phyloP scores from a whole-genome alignment of 208 protist species.

The Leishmania braziliensis region DNA sequence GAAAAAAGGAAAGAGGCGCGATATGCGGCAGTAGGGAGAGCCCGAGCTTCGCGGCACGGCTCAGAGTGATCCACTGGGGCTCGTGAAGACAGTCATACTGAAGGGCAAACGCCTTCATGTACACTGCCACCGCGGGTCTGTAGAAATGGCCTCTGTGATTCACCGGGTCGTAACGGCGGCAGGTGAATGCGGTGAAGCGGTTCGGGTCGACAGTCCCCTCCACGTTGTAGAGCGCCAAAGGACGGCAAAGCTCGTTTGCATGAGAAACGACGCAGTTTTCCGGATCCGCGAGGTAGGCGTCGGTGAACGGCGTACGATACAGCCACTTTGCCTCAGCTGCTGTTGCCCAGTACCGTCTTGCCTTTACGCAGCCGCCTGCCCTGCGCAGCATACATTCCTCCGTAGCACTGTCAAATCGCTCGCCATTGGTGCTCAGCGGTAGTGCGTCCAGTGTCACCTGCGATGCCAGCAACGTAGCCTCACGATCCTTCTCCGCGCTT shows the following conservation, averaged over 20 bases:
- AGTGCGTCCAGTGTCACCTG: background rate
- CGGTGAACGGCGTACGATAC: conserved; percentile 44
- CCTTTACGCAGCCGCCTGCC: background rate
- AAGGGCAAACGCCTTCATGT: conserved; percentile 66
- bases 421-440: conserved; percentile 70
- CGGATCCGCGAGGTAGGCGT: conserved; percentile 23
- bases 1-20: background rate
- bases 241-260: conserved; percentile 7
- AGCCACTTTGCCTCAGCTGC: conserved; percentile 57
- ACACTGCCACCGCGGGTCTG: conserved; percentile 34
- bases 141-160: conserved; percentile 61
- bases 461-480: background rate
- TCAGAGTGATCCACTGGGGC: conserved; percentile 51
- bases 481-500: background rate
- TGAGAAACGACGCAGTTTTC: conserved; percentile 11
- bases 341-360: conserved; percentile 68
- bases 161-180: conserved; percentile 62
- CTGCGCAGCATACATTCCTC: conserved; percentile 23
- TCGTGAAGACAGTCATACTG: conserved; percentile 51
- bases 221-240: conserved; percentile 57
- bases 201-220: conserved; percentile 33
- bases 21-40: background rate
- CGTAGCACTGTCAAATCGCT: conserved; percentile 46
- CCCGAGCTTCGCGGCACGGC: conserved; percentile 6
- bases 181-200: conserved; percentile 40